phyloP scores from a whole-genome alignment of 108 stramenopile species.

The Cyclotella cryptica region DNA sequence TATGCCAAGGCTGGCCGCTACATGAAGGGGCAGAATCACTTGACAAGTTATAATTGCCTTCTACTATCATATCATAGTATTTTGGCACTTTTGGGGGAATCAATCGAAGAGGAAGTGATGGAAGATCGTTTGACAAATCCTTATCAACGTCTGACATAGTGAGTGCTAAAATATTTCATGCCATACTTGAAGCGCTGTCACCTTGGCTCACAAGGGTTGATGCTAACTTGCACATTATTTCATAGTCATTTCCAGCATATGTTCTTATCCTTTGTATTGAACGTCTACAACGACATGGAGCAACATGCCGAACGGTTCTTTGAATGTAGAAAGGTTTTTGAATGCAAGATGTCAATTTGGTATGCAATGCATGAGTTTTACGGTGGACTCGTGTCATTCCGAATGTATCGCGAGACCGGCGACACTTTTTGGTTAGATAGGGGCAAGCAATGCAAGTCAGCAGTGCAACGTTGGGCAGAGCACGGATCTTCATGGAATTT shows the following conservation, averaged over 20 bases:
- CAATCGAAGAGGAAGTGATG: too few relatives aligned
- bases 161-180: too few relatives aligned
- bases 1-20: too few relatives aligned
- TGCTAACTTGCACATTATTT: neutral
- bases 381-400: slow-evolving; percentile 9
- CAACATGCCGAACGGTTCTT: neutral
- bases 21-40: too few relatives aligned
- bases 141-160: too few relatives aligned
- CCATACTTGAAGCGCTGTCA: neutral
- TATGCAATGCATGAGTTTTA: neutral
- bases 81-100: too few relatives aligned
- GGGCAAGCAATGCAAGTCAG: neutral
- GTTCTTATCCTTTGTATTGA: neutral
- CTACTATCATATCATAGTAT: too few relatives aligned
- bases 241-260: neutral
- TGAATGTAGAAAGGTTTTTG: neutral
- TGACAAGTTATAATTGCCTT: too few relatives aligned
- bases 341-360: too few relatives aligned
- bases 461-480: slow-evolving; percentile 3
- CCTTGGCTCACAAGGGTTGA: neutral
- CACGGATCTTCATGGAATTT: slow-evolving; percentile 1
- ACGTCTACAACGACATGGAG: neutral
- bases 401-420: neutral
- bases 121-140: too few relatives aligned
- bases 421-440: neutral